A percentile compares a stretch with the other conserved stretches of the same genome.
Conservation (phyloP, 257 asterid species). For the Petrea volubilis region DNA sequence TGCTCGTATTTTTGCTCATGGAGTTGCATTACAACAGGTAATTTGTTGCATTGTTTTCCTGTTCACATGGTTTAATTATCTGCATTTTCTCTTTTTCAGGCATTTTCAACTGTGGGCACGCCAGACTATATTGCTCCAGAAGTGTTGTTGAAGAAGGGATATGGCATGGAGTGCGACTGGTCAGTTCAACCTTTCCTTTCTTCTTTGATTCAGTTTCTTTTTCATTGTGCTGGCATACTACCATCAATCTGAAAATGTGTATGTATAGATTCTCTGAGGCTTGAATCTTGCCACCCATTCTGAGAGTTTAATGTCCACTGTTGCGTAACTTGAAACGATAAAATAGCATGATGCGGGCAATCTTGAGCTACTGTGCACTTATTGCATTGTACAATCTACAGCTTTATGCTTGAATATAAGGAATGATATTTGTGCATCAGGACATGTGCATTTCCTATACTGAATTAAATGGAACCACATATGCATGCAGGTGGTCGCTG, state of each 20-base stretch:
- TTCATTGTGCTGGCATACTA: neutral
- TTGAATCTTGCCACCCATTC: neutral
- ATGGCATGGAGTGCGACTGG: constrained; percentile 99
- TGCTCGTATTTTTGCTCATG: neutral
- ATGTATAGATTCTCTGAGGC: constrained; percentile 9
- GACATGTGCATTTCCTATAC: neutral
- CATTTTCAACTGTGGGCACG: constrained; percentile 98
- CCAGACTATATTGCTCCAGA: constrained; percentile 99
- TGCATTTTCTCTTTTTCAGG: constrained; percentile 50
- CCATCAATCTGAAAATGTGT: neutral
- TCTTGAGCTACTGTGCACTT: neutral
- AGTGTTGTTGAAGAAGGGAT: constrained; percentile 94
- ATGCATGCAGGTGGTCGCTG: constrained; percentile 61
- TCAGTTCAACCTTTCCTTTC: constrained; percentile 38
- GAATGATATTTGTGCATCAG: neutral
- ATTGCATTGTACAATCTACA: neutral
- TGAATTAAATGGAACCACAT: constrained; percentile 9
- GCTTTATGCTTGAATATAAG: neutral
- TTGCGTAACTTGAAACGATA: neutral
- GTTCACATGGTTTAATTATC: constrained; percentile 12
- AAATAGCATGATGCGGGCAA: neutral
- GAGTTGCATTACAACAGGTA: neutral
- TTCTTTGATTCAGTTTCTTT: neutral
- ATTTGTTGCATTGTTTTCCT: constrained; percentile 4
- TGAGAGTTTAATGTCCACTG: neutral